phyloP scores from a whole-genome alignment of 2,329 filamentous ascomycete genomes.

The Rhinocladiella mackenziei region DNA sequence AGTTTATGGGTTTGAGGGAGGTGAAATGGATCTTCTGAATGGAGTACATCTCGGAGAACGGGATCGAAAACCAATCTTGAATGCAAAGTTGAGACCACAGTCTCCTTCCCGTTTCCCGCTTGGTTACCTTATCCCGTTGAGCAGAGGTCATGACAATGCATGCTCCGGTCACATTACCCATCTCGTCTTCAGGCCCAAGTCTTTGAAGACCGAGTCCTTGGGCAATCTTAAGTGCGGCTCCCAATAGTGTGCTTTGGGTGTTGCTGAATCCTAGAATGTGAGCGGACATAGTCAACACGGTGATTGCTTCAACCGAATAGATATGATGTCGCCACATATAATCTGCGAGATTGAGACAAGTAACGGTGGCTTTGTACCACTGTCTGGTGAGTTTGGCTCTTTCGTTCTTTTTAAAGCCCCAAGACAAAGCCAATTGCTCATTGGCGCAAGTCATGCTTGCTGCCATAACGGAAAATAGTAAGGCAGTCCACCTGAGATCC shows the following conservation, averaged over 20 bases:
- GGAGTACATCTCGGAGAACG: slow-evolving; percentile 39
- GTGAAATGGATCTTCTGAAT: slow-evolving; percentile 38
- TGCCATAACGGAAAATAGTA: slow-evolving; percentile 25
- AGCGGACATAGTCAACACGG: slow-evolving; percentile 46
- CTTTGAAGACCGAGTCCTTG: slow-evolving; percentile 47
- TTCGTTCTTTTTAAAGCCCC: slow-evolving; percentile 46
- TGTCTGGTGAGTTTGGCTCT: slow-evolving; percentile 41
- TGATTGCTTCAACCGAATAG: slow-evolving; percentile 46
- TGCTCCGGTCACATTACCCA: slow-evolving; percentile 13
- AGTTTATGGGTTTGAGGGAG: slow-evolving; percentile 34
- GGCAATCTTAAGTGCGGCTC: slow-evolving; percentile 45
- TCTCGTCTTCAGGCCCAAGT: slow-evolving; percentile 31
- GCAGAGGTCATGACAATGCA: slow-evolving; percentile 6
- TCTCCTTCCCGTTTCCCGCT: slow-evolving; percentile 38
- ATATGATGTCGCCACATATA: slow-evolving; percentile 45
- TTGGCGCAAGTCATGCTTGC: slow-evolving; percentile 25
- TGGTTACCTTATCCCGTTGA: slow-evolving; percentile 24
- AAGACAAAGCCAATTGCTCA: slow-evolving; percentile 32
- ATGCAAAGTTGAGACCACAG: slow-evolving; percentile 39
- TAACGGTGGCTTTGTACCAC: slow-evolving; percentile 46
- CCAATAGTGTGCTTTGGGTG: slow-evolving; percentile 45
- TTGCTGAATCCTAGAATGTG: slow-evolving; percentile 51
- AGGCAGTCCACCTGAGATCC: slow-evolving; percentile 25
- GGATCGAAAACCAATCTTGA: slow-evolving; percentile 44
- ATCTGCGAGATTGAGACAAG: slow-evolving; percentile 46